Conservation (phyloP, 306 rosid genomes). For the Vigna unguiculata region DNA sequence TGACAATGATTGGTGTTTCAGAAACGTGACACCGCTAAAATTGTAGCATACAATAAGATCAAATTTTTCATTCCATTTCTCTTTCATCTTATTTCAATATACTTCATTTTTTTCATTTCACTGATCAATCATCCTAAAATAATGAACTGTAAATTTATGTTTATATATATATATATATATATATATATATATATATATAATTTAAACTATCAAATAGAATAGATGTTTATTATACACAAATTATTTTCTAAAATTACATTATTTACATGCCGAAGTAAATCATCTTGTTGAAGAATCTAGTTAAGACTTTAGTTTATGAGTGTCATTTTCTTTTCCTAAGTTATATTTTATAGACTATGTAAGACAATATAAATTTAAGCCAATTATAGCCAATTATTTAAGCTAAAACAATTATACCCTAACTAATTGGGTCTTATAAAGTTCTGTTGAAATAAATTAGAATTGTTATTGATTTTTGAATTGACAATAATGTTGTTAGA, state of each 20-base stretch:
- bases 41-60: neutral
- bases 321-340: neutral
- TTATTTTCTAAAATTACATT: neutral
- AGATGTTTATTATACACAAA: no score
- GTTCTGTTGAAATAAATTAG: neutral
- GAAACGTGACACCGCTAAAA: neutral
- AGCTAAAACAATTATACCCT: no score
- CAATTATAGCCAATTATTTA: no score
- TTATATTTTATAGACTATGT: no score
- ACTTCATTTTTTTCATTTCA: neutral
- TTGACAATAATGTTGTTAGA: neutral
- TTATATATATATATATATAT: no score
- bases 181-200: no score
- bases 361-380: no score
- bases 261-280: no score
- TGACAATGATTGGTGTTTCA: conserved; percentile 17
- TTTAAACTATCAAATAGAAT: no score
- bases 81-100: neutral
- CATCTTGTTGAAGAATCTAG: no score
- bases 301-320: neutral
- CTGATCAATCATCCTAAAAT: neutral
- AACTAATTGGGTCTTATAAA: neutral
- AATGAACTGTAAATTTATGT: neutral
- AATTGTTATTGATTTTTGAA: neutral
- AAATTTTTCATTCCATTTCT: neutral